Evolutionary conservation across 1,284 basidiomycete species (phyloP).

Genomic region (Rhodotorula sp.): DNA sequence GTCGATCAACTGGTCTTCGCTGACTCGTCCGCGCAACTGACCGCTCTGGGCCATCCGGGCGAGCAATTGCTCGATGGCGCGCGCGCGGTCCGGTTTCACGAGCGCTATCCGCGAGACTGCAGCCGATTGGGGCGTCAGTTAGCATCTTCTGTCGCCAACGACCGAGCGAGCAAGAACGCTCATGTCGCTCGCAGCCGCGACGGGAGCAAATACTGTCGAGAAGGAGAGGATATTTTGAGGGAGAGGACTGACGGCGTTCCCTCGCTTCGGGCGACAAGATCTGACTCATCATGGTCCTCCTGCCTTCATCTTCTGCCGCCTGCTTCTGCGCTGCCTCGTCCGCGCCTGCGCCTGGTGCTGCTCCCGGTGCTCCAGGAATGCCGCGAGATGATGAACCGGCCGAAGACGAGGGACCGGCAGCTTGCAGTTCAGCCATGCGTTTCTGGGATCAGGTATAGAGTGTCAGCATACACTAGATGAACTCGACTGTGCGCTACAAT

Average conservation of each 20-base stretch:
- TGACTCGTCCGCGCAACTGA: slow-evolving; percentile 81
- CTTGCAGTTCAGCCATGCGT: slow-evolving; percentile 42
- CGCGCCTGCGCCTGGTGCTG: slow-evolving; percentile 35
- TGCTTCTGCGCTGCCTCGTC: slow-evolving; percentile 41
- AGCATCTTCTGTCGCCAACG: too few species aligned
- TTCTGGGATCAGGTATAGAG: slow-evolving; percentile 19
- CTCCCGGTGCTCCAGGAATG: slow-evolving; percentile 63
- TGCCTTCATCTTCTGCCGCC: slow-evolving; percentile 50
- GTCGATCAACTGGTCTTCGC: slow-evolving; percentile 83
- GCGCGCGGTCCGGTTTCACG: slow-evolving; percentile 82
- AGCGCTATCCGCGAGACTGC: slow-evolving; percentile 86
- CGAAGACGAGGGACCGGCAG: slow-evolving; percentile 13
- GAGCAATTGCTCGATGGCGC: slow-evolving; percentile 80
- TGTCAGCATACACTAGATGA: neutral
- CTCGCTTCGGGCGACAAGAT: slow-evolving; percentile 82
- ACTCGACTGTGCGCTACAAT: too few species aligned
- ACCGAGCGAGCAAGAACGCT: neutral
- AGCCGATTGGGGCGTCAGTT: neutral
- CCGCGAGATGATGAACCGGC: neutral
- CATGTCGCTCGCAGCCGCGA: too few species aligned
- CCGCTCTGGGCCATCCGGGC: slow-evolving; percentile 87
- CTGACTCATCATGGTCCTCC: slow-evolving; percentile 73
- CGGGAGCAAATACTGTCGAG: too few species aligned
- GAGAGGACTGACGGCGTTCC: slow-evolving; percentile 74
- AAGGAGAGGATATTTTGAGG: too few species aligned